Base-by-base conservation (phyloP, 2,329 filamentous ascomycete species). In the Pseudogymnoascus sp. region DNA sequence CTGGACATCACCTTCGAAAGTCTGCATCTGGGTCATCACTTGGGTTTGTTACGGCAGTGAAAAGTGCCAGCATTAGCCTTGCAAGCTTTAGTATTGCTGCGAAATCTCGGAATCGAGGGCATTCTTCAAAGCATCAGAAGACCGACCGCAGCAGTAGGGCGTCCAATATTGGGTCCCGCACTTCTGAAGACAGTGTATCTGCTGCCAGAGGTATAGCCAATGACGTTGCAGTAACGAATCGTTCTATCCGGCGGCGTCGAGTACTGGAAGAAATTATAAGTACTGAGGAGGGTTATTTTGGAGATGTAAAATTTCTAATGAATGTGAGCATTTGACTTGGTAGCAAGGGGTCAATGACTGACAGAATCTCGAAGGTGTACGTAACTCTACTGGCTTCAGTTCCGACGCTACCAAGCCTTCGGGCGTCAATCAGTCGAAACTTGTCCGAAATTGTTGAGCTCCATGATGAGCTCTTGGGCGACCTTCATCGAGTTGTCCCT, bases 281-380 rank as follows among this genome's bases (percentile, higher is more conserved):
- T 61, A 96, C 92, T 0, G 94, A 97, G 73, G 89, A 94, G 71
- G 85, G 87, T 68, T 97, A 97, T 71, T 86, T 97, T 67, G 84
- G 87, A 14, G 93, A 96, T 68, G 74, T 97, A 62, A 90, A 90
- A 67, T 91, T 94, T 65, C 78, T 97, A 62, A 88, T 89, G 71
- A 91, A 95, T 74, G 92, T 93, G 76, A 70, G 84, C 69, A 39
- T 32, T 32, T 12, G 16, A 34, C 28, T 20, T 54, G 3, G 7
- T 6, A 32, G n/a, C 14, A 30, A 8, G 20, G 34, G 9, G 22
- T 14, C 11, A 11, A 2, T 59, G 28, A 12, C 30, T 62, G 75
- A 75, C 75, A 60, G 75, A 76, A 68, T 57, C 32, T 4, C 12
- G 6, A 66, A 91, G 88, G 82, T 90, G 20, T 90, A 92, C 70